A percentile compares a stretch with the other conserved stretches of the same genome.
phyloP scores from a whole-genome alignment of 768 basidiomycete genomes.

The Suillus variegatus region DNA sequence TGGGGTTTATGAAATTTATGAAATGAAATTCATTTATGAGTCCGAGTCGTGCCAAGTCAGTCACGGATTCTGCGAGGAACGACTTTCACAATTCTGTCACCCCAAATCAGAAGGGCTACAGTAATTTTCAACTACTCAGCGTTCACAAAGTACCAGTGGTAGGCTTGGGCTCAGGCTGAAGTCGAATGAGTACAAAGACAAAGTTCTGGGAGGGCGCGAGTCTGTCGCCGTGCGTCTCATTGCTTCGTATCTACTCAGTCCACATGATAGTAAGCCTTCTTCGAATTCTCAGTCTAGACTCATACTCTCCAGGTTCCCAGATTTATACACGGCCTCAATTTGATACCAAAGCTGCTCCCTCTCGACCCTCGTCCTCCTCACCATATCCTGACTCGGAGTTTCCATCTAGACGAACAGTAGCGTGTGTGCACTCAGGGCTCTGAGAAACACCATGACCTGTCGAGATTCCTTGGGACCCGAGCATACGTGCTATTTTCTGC shows the following conservation, averaged over 20 bases:
- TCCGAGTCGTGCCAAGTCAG: neutral
- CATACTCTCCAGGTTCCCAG: neutral
- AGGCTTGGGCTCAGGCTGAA: neutral
- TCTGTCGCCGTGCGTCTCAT: neutral
- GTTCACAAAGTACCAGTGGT: no score
- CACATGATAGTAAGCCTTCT: neutral
- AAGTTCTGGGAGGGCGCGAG: no score
- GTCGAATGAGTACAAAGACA: neutral
- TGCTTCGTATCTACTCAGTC: neutral
- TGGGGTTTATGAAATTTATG: neutral
- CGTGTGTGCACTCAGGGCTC: no score
- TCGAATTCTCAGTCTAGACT: neutral
- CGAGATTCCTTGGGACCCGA: no score
- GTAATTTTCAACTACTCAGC: neutral
- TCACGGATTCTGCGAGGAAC: neutral
- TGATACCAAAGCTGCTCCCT: neutral
- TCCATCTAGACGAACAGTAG: neutral
- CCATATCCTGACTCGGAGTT: neutral
- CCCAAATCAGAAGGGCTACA: neutral
- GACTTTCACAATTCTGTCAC: neutral
- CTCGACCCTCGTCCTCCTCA: neutral
- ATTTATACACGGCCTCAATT: neutral
- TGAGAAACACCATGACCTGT: no score
- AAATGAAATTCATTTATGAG: neutral
- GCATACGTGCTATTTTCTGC: neutral